These are phyloP conservation scores for Mangifera indica DNA, from an alignment of 345 rosid species.

Conservation along the genomic window DNA sequence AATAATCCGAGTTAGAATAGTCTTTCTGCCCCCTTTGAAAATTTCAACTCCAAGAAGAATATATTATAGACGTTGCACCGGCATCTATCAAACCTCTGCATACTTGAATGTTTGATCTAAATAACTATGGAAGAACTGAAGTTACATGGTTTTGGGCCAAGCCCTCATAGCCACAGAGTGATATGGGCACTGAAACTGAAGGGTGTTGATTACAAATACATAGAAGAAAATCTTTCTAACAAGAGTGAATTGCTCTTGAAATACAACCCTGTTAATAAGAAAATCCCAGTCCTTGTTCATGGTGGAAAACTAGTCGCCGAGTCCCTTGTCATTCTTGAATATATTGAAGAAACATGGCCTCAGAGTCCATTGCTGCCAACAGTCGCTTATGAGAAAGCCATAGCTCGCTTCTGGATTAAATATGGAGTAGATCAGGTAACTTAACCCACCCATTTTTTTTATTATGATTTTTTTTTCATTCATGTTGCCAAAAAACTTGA, in stretches of 20 bases:
- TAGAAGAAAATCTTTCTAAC: no score
- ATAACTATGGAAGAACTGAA: conserved; percentile 28
- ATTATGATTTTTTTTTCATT: no score
- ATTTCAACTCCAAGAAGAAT: no score
- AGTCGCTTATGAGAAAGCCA: conserved; percentile 12
- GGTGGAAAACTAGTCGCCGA: conserved; percentile 9
- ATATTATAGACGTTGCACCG: no score
- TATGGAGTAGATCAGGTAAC: conserved; percentile 5
- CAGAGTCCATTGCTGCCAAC: conserved; percentile 15
- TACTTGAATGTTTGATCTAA: no score
- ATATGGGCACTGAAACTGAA: conserved; percentile 35
- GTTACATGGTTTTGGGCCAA: conserved; percentile 30
- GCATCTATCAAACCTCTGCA: no score
- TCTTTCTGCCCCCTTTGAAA: no score
- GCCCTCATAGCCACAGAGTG: conserved; percentile 31
- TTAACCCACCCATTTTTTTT: background rate
- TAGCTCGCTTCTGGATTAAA: conserved; percentile 22
- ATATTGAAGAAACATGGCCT: conserved; percentile 10
- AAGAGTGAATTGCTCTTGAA: conserved; percentile 12
- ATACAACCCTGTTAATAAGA: conserved; percentile 14
- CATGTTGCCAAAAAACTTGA: no score
- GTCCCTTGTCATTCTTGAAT: conserved; percentile 20
- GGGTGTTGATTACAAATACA: no score
- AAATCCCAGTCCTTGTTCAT: conserved; percentile 17
- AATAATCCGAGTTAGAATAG: no score